Evolutionary conservation across 2,329 filamentous ascomycete genomes (phyloP).

Genomic region (Lecanicillium sp.): DNA sequence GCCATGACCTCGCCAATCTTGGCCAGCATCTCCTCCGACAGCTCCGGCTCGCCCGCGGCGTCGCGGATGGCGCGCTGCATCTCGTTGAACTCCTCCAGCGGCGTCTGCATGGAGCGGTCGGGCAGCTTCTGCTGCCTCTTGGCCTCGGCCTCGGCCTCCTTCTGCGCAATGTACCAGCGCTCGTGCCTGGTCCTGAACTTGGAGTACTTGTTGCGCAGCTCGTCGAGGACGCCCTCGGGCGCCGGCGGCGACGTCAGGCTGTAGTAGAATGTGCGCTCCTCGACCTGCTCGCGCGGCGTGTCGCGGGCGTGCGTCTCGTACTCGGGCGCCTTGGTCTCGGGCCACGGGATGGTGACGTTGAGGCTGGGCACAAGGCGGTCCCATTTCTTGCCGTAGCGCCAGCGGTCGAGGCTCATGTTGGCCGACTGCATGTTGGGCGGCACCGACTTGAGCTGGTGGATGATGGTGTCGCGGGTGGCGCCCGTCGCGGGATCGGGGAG

Average conservation of each 20-base stretch:
- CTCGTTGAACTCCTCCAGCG: conserved; percentile 54
- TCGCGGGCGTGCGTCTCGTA: conserved; percentile 55
- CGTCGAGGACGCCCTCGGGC: conserved; percentile 71
- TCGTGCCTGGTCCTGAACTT: conserved; percentile 78
- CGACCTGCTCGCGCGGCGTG: conserved; percentile 69
- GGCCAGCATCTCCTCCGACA: conserved; percentile 54
- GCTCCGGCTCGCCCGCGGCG: conserved; percentile 47
- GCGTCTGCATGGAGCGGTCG: conserved; percentile 42
- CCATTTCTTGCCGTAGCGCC: conserved; percentile 38
- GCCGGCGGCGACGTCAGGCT: conserved; percentile 72
- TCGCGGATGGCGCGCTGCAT: conserved; percentile 46
- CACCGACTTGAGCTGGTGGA: conserved; percentile 60
- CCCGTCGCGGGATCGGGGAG: conserved; percentile 61
- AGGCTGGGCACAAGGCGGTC: conserved; percentile 62
- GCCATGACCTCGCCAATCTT: conserved; percentile 58
- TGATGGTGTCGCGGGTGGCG: conserved; percentile 64
- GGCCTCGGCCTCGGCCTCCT: conserved; percentile 51
- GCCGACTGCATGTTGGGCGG: conserved; percentile 41
- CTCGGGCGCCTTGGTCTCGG: conserved; percentile 45
- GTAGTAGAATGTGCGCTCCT: conserved; percentile 71
- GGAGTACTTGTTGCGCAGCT: conserved; percentile 78
- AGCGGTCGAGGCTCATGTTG: conserved; percentile 36
- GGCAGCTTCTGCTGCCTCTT: conserved; percentile 31
- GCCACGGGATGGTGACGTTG: conserved; percentile 73
- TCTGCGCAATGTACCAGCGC: conserved; percentile 60